These are phyloP conservation scores for Mycena albidolilacea DNA, from an alignment of 768 basidiomycete genomes.

Conservation along the genomic window DNA sequence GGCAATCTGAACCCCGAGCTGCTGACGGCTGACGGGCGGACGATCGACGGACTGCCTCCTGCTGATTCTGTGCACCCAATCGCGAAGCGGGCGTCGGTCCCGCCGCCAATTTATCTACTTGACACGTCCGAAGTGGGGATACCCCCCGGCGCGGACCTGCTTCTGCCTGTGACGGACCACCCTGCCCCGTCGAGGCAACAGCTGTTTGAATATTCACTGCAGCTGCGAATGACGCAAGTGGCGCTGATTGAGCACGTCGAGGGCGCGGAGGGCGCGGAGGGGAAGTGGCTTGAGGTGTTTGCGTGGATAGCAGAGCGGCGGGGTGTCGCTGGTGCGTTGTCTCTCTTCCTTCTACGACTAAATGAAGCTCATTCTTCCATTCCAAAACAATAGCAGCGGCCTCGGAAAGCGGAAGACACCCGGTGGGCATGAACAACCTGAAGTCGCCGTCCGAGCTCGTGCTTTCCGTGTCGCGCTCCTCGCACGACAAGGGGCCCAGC, in stretches of 20 bases:
- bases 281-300: conserved; percentile 88
- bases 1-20: conserved; percentile 19
- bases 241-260: conserved; percentile 86
- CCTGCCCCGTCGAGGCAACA: conserved; percentile 68
- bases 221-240: conserved; percentile 89
- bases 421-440: conserved; percentile 45
- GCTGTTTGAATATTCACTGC: conserved; percentile 82
- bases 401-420: conserved; percentile 47
- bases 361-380: not conserved
- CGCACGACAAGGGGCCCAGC: conserved; percentile 34
- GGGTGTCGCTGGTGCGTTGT: conserved; percentile 42
- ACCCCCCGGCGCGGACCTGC: conserved; percentile 59
- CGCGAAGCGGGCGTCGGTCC: conserved; percentile 30
- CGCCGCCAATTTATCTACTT: conserved; percentile 35
- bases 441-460: conserved; percentile 48
- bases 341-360: not conserved
- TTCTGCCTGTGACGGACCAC: conserved; percentile 63
- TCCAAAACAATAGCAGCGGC: conserved; percentile 38
- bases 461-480: conserved; percentile 36
- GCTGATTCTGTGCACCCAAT: conserved; percentile 23
- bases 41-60: conserved; percentile 38
- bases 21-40: conserved; percentile 39
- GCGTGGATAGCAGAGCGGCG: conserved; percentile 83
- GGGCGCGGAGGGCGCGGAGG: conserved; percentile 87
- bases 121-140: conserved; percentile 46